phyloP scores from a whole-genome alignment of 2,329 filamentous ascomycete species.

The Xylariaceae sp. region DNA sequence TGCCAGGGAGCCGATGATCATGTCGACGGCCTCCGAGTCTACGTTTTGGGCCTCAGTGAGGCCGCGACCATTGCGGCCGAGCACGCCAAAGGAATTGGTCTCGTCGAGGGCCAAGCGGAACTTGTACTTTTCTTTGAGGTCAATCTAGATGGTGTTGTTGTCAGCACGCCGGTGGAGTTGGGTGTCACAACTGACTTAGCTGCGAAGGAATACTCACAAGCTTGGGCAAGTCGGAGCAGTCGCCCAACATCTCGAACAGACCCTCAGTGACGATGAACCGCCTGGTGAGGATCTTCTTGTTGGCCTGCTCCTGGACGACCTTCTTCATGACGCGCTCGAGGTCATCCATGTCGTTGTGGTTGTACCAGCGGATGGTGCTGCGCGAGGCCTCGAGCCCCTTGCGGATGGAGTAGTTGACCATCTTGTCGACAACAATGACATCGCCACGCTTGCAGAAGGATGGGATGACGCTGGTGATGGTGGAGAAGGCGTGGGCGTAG shows the following conservation, averaged over 20 bases:
- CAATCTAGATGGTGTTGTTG: slow-evolving; percentile 54
- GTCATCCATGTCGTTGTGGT: slow-evolving; percentile 95
- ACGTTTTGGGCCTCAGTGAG: slow-evolving; percentile 97
- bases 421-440: slow-evolving; percentile 92
- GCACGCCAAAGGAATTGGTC: slow-evolving; percentile 93
- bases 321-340: slow-evolving; percentile 81
- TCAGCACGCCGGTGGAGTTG: slow-evolving; percentile 27
- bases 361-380: slow-evolving; percentile 89
- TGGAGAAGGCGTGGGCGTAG: slow-evolving; percentile 94
- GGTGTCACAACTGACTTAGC: not conserved
- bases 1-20: slow-evolving; percentile 91
- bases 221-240: slow-evolving; percentile 79
- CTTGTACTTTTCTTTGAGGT: slow-evolving; percentile 94
- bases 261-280: slow-evolving; percentile 96
- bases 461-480: slow-evolving; percentile 94
- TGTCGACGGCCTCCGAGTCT: slow-evolving; percentile 88
- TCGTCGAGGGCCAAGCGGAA: slow-evolving; percentile 97
- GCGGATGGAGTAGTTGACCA: slow-evolving; percentile 89
- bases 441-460: slow-evolving; percentile 96
- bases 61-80: slow-evolving; percentile 86
- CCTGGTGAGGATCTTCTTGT: slow-evolving; percentile 81
- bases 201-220: slow-evolving; percentile 52
- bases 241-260: slow-evolving; percentile 86
- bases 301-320: slow-evolving; percentile 81
- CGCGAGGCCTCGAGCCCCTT: slow-evolving; percentile 92